phyloP scores from a whole-genome alignment of 2,329 filamentous ascomycete genomes.

The Diaporthe citriasiana region DNA sequence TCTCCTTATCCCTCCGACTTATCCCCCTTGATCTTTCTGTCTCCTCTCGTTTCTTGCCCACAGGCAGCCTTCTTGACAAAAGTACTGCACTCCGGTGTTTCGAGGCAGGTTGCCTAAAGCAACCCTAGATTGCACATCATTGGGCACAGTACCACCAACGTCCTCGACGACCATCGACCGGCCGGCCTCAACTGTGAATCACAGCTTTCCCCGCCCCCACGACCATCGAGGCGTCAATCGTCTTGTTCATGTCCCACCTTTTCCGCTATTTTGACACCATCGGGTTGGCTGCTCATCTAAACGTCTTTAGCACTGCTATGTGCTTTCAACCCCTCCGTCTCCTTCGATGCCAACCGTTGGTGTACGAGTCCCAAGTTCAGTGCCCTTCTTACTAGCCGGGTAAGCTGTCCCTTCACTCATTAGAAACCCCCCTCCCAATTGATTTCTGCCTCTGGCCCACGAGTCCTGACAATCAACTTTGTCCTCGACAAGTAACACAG shows the following conservation, averaged over 20 bases:
- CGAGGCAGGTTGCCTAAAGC: background rate
- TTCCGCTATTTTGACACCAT: background rate
- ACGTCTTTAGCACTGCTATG: background rate
- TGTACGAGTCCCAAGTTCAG: background rate
- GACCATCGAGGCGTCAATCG: background rate
- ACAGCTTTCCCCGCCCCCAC: background rate
- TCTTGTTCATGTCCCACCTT: background rate
- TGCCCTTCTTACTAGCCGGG: constrained; percentile 6
- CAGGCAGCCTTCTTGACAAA: background rate
- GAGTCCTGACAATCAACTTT: constrained; percentile 36
- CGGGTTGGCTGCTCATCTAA: background rate
- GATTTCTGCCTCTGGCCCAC: background rate
- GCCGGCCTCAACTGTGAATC: background rate
- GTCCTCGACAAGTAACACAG: constrained; percentile 1
- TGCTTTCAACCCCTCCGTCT: background rate
- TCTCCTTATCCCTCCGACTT: background rate
- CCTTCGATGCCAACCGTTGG: background rate
- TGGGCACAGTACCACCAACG: background rate
- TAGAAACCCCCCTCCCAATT: background rate
- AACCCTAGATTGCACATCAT: background rate
- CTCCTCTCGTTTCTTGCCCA: background rate
- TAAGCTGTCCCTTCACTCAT: background rate
- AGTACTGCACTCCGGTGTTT: background rate
- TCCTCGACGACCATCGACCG: background rate
- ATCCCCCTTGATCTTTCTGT: background rate